These are phyloP conservation scores for Phallus indusiatus DNA, from an alignment of 768 basidiomycete genomes.

Conservation along the genomic window DNA sequence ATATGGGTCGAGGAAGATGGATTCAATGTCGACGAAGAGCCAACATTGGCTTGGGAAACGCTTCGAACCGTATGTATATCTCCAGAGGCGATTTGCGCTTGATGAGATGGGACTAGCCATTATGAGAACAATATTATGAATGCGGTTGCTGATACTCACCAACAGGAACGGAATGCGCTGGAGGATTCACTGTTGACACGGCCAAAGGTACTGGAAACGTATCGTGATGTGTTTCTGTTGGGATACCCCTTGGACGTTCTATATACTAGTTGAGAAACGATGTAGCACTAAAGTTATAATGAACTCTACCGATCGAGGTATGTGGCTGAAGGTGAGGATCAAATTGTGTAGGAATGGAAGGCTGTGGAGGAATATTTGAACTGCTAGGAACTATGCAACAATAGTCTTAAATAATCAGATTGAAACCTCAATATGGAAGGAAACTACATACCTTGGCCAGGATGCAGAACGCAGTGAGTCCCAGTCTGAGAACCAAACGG, in stretches of 20 bases:
- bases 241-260: not conserved
- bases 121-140: not conserved
- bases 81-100: not conserved
- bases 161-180: not conserved
- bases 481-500: too few species aligned
- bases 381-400: not conserved
- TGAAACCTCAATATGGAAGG: too few species aligned
- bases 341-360: not conserved
- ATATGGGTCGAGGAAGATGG: not conserved
- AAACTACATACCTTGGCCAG: too few species aligned
- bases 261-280: not conserved
- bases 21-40: not conserved
- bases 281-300: not conserved
- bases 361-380: not conserved
- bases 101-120: not conserved
- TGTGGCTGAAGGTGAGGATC: not conserved
- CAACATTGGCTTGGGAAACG: not conserved
- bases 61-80: not conserved
- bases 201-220: not conserved
- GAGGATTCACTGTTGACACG: not conserved
- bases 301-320: not conserved
- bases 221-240: not conserved
- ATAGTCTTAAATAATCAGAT: not conserved
- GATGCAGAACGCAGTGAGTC: too few species aligned
- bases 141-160: not conserved